These are phyloP conservation scores for Pichia terricola DNA, from an alignment of 1,139 yeast genomes.

Conservation along the genomic window DNA sequence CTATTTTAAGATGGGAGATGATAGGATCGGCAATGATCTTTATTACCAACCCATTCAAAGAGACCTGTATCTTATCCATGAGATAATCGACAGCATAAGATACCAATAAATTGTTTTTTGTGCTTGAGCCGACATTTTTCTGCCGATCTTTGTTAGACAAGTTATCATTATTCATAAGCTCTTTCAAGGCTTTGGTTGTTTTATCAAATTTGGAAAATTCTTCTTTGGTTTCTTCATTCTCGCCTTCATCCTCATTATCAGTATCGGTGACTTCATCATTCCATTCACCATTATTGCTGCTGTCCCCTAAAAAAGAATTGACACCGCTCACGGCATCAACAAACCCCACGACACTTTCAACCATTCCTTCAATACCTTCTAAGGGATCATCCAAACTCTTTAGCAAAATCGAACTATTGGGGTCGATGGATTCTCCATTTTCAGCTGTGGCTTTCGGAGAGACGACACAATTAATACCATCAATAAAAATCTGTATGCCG, in stretches of 20 bases:
- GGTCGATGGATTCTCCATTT: slow-evolving; percentile 2
- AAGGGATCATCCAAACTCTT: slow-evolving; percentile 8
- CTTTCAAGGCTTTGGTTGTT: slow-evolving; percentile 4
- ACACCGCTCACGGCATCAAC: slow-evolving; percentile 13
- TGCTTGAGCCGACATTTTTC: slow-evolving; percentile 14
- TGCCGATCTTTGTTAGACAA: too few relatives aligned
- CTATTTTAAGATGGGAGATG: slow-evolving; percentile 36
- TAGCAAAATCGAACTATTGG: slow-evolving; percentile 6
- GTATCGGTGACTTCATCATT: slow-evolving; percentile 12
- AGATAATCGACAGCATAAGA: slow-evolving; percentile 62
- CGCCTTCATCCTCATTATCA: slow-evolving; percentile 12
- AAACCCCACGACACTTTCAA: slow-evolving; percentile 15
- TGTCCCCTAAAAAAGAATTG: slow-evolving; percentile 3
- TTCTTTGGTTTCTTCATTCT: slow-evolving; percentile 4
- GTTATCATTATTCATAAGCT: slow-evolving; percentile 4
- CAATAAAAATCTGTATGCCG: slow-evolving; percentile 7
- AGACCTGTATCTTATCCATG: slow-evolving; percentile 48
- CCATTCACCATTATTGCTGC: background rate
- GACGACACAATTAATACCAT: slow-evolving; percentile 6
- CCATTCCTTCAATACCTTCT: slow-evolving; percentile 12
- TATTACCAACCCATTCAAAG: slow-evolving; percentile 34
- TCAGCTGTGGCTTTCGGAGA: slow-evolving; percentile 7
- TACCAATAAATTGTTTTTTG: slow-evolving; percentile 39
- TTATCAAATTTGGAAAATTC: background rate
- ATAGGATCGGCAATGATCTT: slow-evolving; percentile 43